Percentiles rank a stretch among this genome's conserved stretches.
Evolutionary conservation across 169 alveolate species (phyloP).

Genomic region (Neospora caninum): DNA sequence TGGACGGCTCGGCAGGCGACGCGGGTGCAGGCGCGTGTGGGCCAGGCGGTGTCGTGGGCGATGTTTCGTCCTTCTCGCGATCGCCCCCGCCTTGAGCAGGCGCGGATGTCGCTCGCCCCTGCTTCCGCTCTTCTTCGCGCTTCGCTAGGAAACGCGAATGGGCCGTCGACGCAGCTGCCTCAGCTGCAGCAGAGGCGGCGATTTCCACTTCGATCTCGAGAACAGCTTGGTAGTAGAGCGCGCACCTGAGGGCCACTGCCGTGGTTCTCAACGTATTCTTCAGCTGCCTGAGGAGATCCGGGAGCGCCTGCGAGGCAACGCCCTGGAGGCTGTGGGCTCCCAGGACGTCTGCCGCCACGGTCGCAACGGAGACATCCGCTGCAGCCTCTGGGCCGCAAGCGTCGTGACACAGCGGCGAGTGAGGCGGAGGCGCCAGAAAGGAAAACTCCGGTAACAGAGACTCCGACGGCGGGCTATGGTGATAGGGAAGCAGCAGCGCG

Average conservation of each 20-base stretch:
- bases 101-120: neutral
- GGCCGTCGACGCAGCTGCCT: slow-evolving; percentile 7
- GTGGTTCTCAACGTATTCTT: slow-evolving; percentile 48
- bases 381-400: neutral
- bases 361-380: neutral
- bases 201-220: slow-evolving; percentile 3
- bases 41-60: neutral
- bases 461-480: neutral
- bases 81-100: neutral
- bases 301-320: neutral
- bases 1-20: too few species aligned
- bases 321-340: neutral
- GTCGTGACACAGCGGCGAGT: neutral
- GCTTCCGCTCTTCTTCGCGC: neutral
- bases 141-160: neutral
- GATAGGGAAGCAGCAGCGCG: slow-evolving; percentile 23
- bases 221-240: slow-evolving; percentile 44
- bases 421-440: neutral
- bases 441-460: neutral
- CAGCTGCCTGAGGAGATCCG: slow-evolving; percentile 34
- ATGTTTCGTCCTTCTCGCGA: neutral
- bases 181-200: slow-evolving; percentile 67
- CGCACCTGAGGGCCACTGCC: slow-evolving; percentile 55
- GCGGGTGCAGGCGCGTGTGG: too few species aligned
- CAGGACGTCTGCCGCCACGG: neutral